phyloP scores from a whole-genome alignment of 1,284 basidiomycete species.

The Trametes pubescens region DNA sequence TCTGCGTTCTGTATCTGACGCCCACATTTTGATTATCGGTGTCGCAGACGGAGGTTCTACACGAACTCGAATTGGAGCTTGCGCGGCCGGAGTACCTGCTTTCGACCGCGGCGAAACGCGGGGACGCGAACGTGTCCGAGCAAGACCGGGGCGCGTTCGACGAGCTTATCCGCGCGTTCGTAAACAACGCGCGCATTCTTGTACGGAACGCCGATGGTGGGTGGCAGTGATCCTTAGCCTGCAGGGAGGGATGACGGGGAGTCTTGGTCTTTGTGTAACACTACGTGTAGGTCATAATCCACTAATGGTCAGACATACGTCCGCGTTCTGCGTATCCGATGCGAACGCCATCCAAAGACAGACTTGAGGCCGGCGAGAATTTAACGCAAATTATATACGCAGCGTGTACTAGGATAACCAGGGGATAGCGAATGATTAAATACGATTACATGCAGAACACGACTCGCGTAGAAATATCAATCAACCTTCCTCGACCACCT shows the following conservation, averaged over 20 bases:
- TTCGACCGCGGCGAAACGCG: conserved; percentile 63
- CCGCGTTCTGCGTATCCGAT: background rate
- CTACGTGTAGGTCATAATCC: conserved; percentile 13
- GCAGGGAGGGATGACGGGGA: background rate
- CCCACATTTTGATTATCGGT: conserved; percentile 11
- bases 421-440: conserved; percentile 9
- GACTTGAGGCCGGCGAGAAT: background rate
- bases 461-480: conserved; percentile 7
- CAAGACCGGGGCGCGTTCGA: conserved; percentile 77
- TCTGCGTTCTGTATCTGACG: conserved; percentile 11
- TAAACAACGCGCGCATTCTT: conserved; percentile 80
- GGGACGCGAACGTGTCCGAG: conserved; percentile 63
- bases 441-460: conserved; percentile 4
- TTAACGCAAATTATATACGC: conserved; percentile 8
- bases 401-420: conserved; percentile 12
- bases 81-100: conserved; percentile 68
- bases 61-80: conserved; percentile 80
- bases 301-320: background rate
- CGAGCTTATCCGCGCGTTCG: conserved; percentile 83
- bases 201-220: conserved; percentile 66
- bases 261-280: background rate
- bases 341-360: background rate
- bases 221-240: conserved; percentile 41
- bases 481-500: conserved; percentile 80
- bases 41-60: conserved; percentile 63